phyloP scores from a whole-genome alignment of 73 alveolate species.

The Paraurostyla sp. region DNA sequence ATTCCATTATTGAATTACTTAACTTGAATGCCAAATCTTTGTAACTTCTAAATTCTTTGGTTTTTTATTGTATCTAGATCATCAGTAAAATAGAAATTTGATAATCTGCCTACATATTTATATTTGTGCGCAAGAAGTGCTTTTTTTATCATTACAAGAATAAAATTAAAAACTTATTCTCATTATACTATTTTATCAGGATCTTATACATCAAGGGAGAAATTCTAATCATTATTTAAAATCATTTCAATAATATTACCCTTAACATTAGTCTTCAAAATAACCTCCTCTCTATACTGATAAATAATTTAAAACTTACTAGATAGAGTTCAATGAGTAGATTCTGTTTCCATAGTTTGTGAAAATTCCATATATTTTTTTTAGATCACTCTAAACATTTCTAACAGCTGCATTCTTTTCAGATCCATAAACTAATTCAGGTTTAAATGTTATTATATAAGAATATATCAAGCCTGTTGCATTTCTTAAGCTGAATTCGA shows the following conservation, averaged over 20 bases:
- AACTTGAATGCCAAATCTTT: background rate
- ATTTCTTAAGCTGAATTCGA: background rate
- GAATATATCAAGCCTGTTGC: background rate
- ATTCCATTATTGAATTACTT: background rate
- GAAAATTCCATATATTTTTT: background rate
- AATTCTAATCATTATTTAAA: background rate
- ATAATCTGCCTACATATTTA: conserved; percentile 15
- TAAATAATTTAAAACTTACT: too few relatives aligned
- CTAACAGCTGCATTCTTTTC: background rate
- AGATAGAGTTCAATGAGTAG: too few relatives aligned
- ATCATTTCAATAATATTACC: background rate
- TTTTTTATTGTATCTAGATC: background rate
- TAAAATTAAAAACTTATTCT: background rate
- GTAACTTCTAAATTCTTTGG: background rate
- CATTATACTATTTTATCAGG: background rate
- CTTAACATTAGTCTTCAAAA: background rate
- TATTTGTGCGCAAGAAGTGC: background rate
- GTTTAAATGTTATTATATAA: background rate
- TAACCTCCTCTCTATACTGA: too few relatives aligned
- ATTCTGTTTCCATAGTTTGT: background rate
- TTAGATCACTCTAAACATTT: background rate
- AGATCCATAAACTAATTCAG: background rate
- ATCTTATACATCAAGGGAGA: background rate
- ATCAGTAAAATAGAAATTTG: background rate
- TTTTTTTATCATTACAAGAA: background rate